Percentiles rank a stretch among this genome's conserved stretches.
Evolutionary conservation across 108 stramenopile genomes (phyloP).

Genomic region (Skeletonema tropicum): DNA sequence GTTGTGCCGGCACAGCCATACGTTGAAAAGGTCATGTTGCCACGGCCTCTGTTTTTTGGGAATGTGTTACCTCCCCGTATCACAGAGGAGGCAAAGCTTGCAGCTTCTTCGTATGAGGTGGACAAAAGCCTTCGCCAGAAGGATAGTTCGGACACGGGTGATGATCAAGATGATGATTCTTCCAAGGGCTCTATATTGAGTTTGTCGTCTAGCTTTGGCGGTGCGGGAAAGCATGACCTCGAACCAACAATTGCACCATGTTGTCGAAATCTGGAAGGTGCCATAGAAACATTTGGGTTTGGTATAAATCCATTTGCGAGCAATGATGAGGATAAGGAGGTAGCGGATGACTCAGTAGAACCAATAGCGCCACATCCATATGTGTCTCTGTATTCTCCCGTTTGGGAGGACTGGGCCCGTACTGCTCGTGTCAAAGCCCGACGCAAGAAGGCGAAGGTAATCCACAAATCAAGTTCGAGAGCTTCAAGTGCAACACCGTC

Average conservation of each 20-base stretch:
- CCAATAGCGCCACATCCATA: slow-evolving; percentile 40
- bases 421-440: slow-evolving; percentile 33
- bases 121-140: neutral
- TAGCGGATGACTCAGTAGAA: neutral
- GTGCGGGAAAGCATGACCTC: slow-evolving; percentile 22
- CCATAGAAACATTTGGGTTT: slow-evolving; percentile 76
- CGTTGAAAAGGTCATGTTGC: slow-evolving; percentile 69
- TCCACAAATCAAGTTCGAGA: slow-evolving; percentile 7
- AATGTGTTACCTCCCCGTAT: slow-evolving; percentile 70
- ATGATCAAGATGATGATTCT: slow-evolving; percentile 24
- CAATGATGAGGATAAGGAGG: slow-evolving; percentile 13
- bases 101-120: slow-evolving; percentile 7
- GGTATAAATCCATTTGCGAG: slow-evolving; percentile 59
- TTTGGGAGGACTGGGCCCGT: slow-evolving; percentile 59
- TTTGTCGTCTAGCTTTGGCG: slow-evolving; percentile 21
- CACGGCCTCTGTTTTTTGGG: slow-evolving; percentile 89
- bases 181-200: slow-evolving; percentile 29
- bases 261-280: slow-evolving; percentile 75
- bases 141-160: neutral
- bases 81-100: slow-evolving; percentile 57
- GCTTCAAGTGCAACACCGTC: neutral
- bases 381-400: slow-evolving; percentile 61
- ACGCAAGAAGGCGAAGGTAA: slow-evolving; percentile 32
- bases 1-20: slow-evolving; percentile 53
- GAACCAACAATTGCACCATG: slow-evolving; percentile 32